These are phyloP conservation scores for Lodderomyces parapsilosis DNA, from an alignment of 1,139 yeast species.

Conservation along the genomic window DNA sequence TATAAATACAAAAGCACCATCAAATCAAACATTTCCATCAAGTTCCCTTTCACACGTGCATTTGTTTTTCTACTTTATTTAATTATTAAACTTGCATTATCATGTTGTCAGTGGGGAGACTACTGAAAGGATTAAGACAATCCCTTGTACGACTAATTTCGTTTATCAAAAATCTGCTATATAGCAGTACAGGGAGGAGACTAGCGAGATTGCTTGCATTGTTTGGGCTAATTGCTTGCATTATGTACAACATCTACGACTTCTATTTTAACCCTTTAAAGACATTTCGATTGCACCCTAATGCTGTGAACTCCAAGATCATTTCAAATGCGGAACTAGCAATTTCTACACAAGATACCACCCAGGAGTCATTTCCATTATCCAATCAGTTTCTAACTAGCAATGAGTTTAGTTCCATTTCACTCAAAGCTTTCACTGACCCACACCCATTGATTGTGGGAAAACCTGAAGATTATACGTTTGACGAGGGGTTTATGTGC, in stretches of 20 bases:
- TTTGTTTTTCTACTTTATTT: neutral
- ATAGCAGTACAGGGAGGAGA: neutral
- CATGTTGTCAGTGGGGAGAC: neutral
- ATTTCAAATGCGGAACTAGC: neutral
- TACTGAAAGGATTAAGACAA: neutral
- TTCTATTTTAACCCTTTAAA: neutral
- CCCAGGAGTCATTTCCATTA: slow-evolving; percentile 1
- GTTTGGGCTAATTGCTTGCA: neutral
- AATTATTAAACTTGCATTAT: neutral
- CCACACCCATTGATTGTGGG: slow-evolving; percentile 15
- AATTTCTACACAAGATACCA: neutral
- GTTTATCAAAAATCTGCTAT: neutral
- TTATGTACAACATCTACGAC: neutral
- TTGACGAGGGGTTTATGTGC: slow-evolving; percentile 9
- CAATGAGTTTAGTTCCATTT: slow-evolving; percentile 2
- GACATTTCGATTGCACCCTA: neutral
- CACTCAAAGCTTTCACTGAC: slow-evolving; percentile 19
- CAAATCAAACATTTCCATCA: neutral
- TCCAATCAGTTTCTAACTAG: neutral
- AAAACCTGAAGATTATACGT: slow-evolving; percentile 13
- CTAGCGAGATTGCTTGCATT: neutral
- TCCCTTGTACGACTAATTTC: neutral
- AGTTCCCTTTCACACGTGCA: neutral
- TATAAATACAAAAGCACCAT: neutral
- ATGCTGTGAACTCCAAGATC: neutral